Evolutionary conservation across 805 yeast species (phyloP).

Genomic region (Cyberlindnera subsufficiens): DNA sequence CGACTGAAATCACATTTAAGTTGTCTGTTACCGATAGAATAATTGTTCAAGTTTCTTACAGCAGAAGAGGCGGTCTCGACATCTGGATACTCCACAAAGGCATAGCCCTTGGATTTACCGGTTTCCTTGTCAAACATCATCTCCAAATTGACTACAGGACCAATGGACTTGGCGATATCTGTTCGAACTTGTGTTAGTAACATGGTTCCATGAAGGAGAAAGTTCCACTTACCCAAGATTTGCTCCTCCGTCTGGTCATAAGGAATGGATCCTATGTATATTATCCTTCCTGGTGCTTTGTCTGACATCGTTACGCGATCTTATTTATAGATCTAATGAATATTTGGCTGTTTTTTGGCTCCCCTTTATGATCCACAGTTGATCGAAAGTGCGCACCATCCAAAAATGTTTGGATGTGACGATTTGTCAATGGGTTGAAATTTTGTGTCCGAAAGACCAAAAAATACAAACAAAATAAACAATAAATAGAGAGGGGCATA

Average conservation of each 20-base stretch:
- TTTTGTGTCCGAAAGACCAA: too few relatives aligned
- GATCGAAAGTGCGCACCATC: not conserved
- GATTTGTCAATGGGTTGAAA: too few relatives aligned
- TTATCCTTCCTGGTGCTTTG: slow-evolving; percentile 34
- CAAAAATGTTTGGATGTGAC: not conserved
- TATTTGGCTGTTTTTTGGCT: not conserved
- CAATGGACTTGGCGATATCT: slow-evolving; percentile 80
- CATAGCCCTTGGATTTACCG: slow-evolving; percentile 87
- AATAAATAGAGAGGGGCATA: not conserved
- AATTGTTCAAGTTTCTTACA: slow-evolving; percentile 79
- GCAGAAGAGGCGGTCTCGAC: slow-evolving; percentile 87
- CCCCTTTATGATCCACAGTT: too few relatives aligned
- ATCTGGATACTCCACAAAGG: slow-evolving; percentile 74
- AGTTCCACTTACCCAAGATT: slow-evolving; percentile 35
- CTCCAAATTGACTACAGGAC: slow-evolving; percentile 74
- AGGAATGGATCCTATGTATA: slow-evolving; percentile 84
- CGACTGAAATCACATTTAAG: slow-evolving; percentile 72
- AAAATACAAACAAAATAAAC: not conserved
- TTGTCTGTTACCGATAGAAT: slow-evolving; percentile 63
- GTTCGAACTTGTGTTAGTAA: slow-evolving; percentile 1
- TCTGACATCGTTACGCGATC: slow-evolving; percentile 8
- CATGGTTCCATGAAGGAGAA: not conserved
- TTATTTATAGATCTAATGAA: too few relatives aligned
- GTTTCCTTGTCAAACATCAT: slow-evolving; percentile 83
- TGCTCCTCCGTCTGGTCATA: slow-evolving; percentile 93